Evolutionary conservation across 345 rosid species (phyloP).

Genomic region (Citrus medica): DNA sequence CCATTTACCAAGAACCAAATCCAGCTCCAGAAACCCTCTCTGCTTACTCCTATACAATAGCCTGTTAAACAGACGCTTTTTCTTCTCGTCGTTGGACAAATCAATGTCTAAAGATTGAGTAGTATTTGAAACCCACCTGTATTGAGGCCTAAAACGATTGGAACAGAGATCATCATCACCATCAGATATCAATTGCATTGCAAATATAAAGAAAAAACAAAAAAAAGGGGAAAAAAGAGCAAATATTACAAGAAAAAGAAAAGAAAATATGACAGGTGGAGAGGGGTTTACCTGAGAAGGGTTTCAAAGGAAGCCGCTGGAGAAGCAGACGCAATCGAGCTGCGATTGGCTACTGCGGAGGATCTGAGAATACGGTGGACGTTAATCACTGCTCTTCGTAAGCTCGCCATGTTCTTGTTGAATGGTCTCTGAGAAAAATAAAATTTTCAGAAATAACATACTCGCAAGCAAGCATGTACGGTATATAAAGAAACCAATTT

Average conservation of each 20-base stretch:
- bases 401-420: conserved; percentile 30
- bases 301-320: conserved; percentile 7
- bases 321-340: conserved; percentile 2
- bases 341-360: conserved; percentile 26
- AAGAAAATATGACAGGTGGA: neutral
- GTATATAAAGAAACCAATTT: neutral
- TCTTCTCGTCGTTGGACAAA: conserved; percentile 72
- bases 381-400: conserved; percentile 42
- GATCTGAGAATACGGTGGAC: conserved; percentile 39
- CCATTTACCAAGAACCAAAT: conserved; percentile 90
- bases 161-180: neutral
- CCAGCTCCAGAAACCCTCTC: conserved; percentile 91
- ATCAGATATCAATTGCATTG: too few species aligned
- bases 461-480: neutral
- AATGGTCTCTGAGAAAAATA: neutral
- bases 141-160: conserved; percentile 36
- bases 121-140: conserved; percentile 30
- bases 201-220: neutral
- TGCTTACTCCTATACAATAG: conserved; percentile 92
- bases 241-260: neutral
- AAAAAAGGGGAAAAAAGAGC: neutral
- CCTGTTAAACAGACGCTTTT: conserved; percentile 71
- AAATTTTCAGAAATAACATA: neutral
- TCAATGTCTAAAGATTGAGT: conserved; percentile 41
- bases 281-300: conserved; percentile 17